Base-by-base conservation (phyloP, 805 yeast species). In the Lachancea meyersii region DNA sequence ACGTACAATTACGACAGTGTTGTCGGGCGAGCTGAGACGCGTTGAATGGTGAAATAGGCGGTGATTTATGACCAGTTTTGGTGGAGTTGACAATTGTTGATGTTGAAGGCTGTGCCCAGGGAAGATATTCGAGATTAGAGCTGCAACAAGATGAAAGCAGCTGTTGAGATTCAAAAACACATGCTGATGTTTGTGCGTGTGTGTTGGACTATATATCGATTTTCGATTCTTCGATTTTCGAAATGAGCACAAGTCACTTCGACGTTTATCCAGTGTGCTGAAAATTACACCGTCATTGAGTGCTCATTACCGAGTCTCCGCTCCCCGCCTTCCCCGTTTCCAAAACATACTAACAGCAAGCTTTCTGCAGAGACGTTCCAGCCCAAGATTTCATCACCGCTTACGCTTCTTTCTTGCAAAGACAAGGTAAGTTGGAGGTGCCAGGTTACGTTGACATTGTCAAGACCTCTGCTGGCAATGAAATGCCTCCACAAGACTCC, bases 391-490 rank as follows among this genome's bases (percentile, higher is more conserved):
- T 93, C 80, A 91, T 93, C 76, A 88, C 87, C 80, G 96, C 97
- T 76, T 93, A 93, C 82, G 97, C 98, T 68, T 86, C 86, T 72
- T 93, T 93, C 86, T 86, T 93, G 77, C 97, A 93, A 81, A 88
- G 97, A 77, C 98, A 94, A 80, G 98, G 97, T 82, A 89, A 88
- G 77, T 83, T 93, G 71, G 97, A 91, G 73, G 93, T 93, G 67
- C 98, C 98, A 79, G 96, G 96, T 73, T 93, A 89, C 85, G 97
- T 93, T 72, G 98, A 93, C 80, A 75, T 91, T 65, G 98, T 93
- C 78, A 93, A 93, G 88, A 93, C 98, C 73, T 85, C 96, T 58
- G 83, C 95, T 60, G 95, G 96, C 77, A 89, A 91, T 71, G 98
- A 93, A 72, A 85, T 93, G 73, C 98, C 98, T 72, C 98, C 98